These are phyloP conservation scores for Stagonosporopsis rhizophila DNA, from an alignment of 2,329 filamentous ascomycete species.

Conservation along the genomic window DNA sequence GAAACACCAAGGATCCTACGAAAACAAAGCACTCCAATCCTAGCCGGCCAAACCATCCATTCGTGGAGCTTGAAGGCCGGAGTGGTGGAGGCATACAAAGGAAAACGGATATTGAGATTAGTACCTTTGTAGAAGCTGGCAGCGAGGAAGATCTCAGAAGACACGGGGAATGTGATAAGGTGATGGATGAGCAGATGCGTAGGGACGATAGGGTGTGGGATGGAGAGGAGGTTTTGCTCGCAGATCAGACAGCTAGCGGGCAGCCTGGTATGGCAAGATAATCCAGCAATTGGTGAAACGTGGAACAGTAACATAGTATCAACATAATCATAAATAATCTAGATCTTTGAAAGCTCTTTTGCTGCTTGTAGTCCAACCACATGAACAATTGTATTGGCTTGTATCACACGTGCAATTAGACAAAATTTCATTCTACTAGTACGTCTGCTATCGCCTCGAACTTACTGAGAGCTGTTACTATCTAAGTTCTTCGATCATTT, in stretches of 20 bases:
- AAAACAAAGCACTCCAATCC: constrained; percentile 8
- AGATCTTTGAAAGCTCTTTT: neutral
- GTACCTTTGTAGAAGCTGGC: constrained; percentile 2
- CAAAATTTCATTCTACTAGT: too few relatives aligned
- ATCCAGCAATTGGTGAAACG: neutral
- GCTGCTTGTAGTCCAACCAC: too few relatives aligned
- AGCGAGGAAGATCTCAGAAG: constrained; percentile 5
- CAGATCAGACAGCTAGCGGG: neutral
- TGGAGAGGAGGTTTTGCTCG: neutral
- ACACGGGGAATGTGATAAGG: neutral
- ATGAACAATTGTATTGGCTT: too few relatives aligned
- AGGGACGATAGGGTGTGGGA: constrained; percentile 7
- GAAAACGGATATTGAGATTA: constrained; percentile 13
- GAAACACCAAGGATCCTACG: constrained; percentile 5
- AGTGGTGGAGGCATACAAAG: constrained; percentile 1
- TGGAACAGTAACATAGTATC: neutral
- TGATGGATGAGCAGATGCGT: constrained; percentile 13
- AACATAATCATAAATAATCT: neutral
- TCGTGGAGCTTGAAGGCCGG: constrained; percentile 1
- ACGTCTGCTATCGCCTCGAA: too few relatives aligned
- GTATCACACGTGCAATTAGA: too few relatives aligned
- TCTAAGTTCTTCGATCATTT: too few relatives aligned
- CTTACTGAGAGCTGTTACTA: too few relatives aligned
- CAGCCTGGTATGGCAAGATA: neutral
- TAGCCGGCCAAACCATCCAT: constrained; percentile 1